Evolutionary conservation across 2,329 filamentous ascomycete genomes (phyloP), one percentile per base, ranked within the genome.

Genomic region (Fusarium sp.): DNA sequence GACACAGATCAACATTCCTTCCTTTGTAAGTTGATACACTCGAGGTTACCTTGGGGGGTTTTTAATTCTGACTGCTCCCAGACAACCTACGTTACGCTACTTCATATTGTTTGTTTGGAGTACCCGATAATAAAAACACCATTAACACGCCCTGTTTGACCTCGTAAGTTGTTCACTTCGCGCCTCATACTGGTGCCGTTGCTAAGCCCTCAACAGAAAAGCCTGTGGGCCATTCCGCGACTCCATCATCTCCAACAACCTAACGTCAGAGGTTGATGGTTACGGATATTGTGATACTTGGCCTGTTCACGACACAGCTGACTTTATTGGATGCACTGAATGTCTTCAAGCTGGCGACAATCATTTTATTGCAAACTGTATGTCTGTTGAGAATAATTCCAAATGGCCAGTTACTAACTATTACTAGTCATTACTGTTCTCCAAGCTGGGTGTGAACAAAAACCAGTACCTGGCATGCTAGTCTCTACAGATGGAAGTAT

Each of bases 1-100:
- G 69, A 83, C 57, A 84, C 86, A 1, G 88, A 91, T 69, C 77
- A 85, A 12, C 80, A 87, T 67, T 84, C 81, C 65, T 78, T 84
- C 51, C 76, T 90, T 16, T 90, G 87, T 89, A 77, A 71, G 86
- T 80, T 16, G 15, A 15, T n/a, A 6, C 23, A 23, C 6, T 23
- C 23, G 23, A 6, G 23, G 23, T 6, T 23, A 23, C 4, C 23
- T 6, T 23, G 23, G 6, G 23, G 23, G 20, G 20, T 3, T 20
- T 20, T 20, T 20, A 20, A 20, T 4, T 20, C 20, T 16, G 52
- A 30, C 8, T 20, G 4, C n/a, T 9, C 42, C 6, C 38, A 89
- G 87, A 89, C 67, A 90, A 90, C 67, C 67, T 89, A 53, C 82
- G 88, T 72, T 89, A 83, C 71, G 81, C 86, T 8, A 67, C 84